These are phyloP conservation scores for Fragaria iinumae DNA, from an alignment of 306 rosid genomes.

Conservation along the genomic window DNA sequence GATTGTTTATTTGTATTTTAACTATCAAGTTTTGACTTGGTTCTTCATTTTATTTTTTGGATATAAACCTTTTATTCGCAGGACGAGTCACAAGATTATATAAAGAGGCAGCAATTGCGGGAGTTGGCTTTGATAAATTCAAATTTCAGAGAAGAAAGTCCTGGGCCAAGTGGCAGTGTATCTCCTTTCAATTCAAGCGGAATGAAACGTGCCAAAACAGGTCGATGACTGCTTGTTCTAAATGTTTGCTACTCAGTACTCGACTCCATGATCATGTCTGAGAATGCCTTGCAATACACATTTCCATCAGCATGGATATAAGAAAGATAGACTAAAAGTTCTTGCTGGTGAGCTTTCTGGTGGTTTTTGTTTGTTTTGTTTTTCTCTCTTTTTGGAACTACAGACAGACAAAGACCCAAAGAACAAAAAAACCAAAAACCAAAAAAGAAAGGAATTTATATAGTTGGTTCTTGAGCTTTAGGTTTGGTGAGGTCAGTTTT, in stretches of 20 bases:
- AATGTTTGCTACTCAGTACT: constrained; percentile 20
- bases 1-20: constrained; percentile 2
- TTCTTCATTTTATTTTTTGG: constrained; percentile 16
- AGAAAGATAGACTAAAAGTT: constrained; percentile 52
- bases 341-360: constrained; percentile 71
- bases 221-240: constrained; percentile 51
- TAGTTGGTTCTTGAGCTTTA: constrained; percentile 59
- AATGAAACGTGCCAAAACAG: constrained; percentile 92
- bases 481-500: constrained; percentile 63
- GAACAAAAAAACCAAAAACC: constrained; percentile 33
- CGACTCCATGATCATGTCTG: constrained; percentile 36
- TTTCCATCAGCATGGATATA: constrained; percentile 44
- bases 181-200: constrained; percentile 96
- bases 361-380: constrained; percentile 39
- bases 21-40: constrained; percentile 9
- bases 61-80: constrained; percentile 35
- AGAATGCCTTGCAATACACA: constrained; percentile 30
- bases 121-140: constrained; percentile 89
- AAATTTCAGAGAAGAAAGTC: constrained; percentile 87
- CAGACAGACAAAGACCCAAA: constrained; percentile 24
- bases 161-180: constrained; percentile 85
- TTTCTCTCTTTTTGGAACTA: constrained; percentile 18
- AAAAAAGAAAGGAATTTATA: constrained; percentile 29
- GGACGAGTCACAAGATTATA: constrained; percentile 93
- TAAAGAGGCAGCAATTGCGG: constrained; percentile 90